Conservation (phyloP, 805 yeast species). For the Kluyveromyces wickerhamii region DNA sequence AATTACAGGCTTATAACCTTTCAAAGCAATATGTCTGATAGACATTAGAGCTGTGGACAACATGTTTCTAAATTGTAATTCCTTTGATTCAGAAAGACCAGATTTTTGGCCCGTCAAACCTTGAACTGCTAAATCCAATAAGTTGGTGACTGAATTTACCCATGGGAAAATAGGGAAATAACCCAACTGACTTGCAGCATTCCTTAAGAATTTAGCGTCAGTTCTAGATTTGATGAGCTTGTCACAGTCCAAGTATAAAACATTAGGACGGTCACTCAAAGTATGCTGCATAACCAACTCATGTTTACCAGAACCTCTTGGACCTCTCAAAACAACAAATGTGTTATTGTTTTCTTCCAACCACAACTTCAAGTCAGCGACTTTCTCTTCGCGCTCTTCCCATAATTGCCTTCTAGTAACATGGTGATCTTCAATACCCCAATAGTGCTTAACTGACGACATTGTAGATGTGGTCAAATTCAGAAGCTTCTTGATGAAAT, state of each 20-base stretch:
- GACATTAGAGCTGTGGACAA: slow-evolving; percentile 64
- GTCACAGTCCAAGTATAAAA: slow-evolving; percentile 74
- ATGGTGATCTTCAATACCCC: slow-evolving; percentile 28
- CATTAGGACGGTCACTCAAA: slow-evolving; percentile 49
- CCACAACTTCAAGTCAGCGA: slow-evolving; percentile 68
- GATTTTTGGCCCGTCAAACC: slow-evolving; percentile 92
- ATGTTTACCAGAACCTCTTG: slow-evolving; percentile 90
- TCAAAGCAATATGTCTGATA: slow-evolving; percentile 54
- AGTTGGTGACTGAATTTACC: slow-evolving; percentile 71
- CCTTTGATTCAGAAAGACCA: slow-evolving; percentile 77
- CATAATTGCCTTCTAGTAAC: slow-evolving; percentile 37
- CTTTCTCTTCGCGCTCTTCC: slow-evolving; percentile 63
- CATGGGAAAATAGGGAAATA: slow-evolving; percentile 93
- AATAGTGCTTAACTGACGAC: slow-evolving; percentile 29
- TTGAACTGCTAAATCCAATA: slow-evolving; percentile 78
- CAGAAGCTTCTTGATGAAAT: slow-evolving; percentile 28
- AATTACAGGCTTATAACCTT: slow-evolving; percentile 34
- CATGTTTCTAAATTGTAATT: slow-evolving; percentile 74
- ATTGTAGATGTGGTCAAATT: slow-evolving; percentile 34
- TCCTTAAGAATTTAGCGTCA: slow-evolving; percentile 59
- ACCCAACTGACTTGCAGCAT: slow-evolving; percentile 71
- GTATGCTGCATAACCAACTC: slow-evolving; percentile 67
- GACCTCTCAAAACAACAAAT: slow-evolving; percentile 84
- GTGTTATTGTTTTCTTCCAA: slow-evolving; percentile 84
- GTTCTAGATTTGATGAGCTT: slow-evolving; percentile 61